A percentile compares a stretch with the other conserved stretches of the same genome.
phyloP scores from a whole-genome alignment of 345 rosid genomes.

The Bruguiera gymnorhiza region DNA sequence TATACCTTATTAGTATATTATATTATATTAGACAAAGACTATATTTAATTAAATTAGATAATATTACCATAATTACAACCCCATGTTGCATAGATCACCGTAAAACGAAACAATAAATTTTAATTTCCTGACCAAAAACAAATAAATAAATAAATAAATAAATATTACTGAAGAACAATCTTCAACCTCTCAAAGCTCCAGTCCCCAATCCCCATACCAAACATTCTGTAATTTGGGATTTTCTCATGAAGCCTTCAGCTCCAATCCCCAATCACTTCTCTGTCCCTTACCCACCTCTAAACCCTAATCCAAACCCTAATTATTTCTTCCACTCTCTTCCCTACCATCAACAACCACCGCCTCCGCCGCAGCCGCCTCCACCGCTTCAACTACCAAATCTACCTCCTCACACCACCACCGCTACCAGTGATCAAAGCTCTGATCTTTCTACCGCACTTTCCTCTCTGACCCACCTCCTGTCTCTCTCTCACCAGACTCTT shows the following conservation, averaged over 20 bases:
- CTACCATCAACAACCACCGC: conserved; percentile 11
- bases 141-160: no score
- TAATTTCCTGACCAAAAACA: no score
- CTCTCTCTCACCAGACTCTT: conserved; percentile 37
- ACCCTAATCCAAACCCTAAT: conserved; percentile 14
- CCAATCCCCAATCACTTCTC: conserved; percentile 2
- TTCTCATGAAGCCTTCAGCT: conserved; percentile 17
- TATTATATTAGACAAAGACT: no score
- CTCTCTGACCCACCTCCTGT: conserved; percentile 40
- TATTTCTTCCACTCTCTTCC: conserved; percentile 4
- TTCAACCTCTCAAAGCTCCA: no score
- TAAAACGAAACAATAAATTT: no score
- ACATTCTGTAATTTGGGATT: not conserved
- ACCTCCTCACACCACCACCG: conserved; percentile 1
- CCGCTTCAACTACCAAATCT: not conserved
- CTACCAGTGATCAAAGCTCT: conserved; percentile 2
- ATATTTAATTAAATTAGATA: no score
- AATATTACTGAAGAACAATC: no score
- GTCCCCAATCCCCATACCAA: no score
- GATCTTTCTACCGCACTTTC: conserved; percentile 45
- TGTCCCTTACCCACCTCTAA: conserved; percentile 6
- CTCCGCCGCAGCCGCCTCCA: not conserved
- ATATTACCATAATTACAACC: no score
- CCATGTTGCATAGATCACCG: no score
- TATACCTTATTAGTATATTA: no score